These are phyloP conservation scores for Erodium maritimum DNA, from an alignment of 345 rosid genomes.

Conservation along the genomic window DNA sequence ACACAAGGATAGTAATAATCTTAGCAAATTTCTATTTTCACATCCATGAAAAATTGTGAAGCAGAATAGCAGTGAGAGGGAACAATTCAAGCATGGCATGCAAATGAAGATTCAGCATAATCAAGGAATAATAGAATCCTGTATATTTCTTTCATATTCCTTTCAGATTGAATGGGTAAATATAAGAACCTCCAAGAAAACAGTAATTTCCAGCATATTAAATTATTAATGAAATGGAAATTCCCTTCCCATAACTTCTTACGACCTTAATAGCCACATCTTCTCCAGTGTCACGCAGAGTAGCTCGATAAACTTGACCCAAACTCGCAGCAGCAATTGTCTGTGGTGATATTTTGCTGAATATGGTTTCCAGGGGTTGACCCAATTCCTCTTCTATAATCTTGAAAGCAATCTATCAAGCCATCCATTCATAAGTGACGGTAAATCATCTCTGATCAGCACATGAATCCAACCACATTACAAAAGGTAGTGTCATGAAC, in stretches of 20 bases:
- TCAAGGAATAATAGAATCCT: background rate
- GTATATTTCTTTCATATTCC: background rate
- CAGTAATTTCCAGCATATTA: background rate
- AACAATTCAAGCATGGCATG: background rate
- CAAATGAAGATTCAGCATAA: background rate
- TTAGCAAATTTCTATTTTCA: background rate
- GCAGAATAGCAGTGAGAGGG: background rate
- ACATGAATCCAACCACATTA: background rate
- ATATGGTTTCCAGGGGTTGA: conserved; percentile 72
- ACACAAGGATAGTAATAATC: background rate
- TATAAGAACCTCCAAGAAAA: background rate
- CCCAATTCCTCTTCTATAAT: conserved; percentile 94
- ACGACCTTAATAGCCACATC: conserved; percentile 96
- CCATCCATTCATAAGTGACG: conserved; percentile 12
- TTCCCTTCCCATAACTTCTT: conserved; percentile 1
- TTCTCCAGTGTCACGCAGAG: conserved; percentile 72
- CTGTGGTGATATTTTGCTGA: conserved; percentile 67
- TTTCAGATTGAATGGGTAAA: background rate
- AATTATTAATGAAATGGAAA: background rate
- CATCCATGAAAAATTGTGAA: background rate
- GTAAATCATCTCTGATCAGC: background rate
- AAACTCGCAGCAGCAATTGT: conserved; percentile 97
- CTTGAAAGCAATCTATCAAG: conserved; percentile 66
- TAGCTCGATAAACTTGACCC: conserved; percentile 97
- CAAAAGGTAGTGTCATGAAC: background rate